Conservation (phyloP, 2,329 filamentous ascomycete genomes). For the Hansfordia pulvinata region DNA sequence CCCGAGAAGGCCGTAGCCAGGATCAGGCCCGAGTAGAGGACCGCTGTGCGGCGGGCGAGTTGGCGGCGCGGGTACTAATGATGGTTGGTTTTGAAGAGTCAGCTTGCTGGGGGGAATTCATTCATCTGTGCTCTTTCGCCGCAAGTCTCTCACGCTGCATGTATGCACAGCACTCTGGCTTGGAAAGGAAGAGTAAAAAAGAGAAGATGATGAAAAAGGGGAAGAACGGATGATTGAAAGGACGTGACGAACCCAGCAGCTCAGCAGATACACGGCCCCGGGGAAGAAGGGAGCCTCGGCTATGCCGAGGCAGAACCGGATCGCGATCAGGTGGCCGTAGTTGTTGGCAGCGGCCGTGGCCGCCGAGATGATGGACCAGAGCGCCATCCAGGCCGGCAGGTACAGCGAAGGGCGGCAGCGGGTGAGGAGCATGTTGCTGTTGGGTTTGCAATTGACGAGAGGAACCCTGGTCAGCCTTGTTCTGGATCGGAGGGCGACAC, state of each 20-base stretch:
- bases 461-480: too few species aligned
- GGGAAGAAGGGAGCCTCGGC: conserved; percentile 26
- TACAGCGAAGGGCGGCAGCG: conserved; percentile 25
- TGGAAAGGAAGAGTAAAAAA: too few species aligned
- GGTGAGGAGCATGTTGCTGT: conserved; percentile 30
- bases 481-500: not conserved
- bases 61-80: conserved; percentile 30
- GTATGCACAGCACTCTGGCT: too few species aligned
- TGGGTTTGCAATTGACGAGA: conserved; percentile 8
- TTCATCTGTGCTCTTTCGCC: too few species aligned
- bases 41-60: conserved; percentile 17
- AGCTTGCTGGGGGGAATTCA: too few species aligned
- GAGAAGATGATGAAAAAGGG: conserved; percentile 32
- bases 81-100: too few species aligned
- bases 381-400: conserved; percentile 24
- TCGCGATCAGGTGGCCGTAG: conserved; percentile 19
- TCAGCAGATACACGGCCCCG: conserved; percentile 27
- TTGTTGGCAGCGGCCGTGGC: conserved; percentile 21
- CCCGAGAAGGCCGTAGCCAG: conserved; percentile 37
- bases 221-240: too few species aligned
- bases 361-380: conserved; percentile 19
- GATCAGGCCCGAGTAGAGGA: conserved; percentile 21
- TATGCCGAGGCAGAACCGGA: conserved; percentile 24
- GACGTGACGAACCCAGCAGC: too few species aligned
- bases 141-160: too few species aligned